phyloP scores from a whole-genome alignment of 169 alveolate species.

The Babesia caballi region DNA sequence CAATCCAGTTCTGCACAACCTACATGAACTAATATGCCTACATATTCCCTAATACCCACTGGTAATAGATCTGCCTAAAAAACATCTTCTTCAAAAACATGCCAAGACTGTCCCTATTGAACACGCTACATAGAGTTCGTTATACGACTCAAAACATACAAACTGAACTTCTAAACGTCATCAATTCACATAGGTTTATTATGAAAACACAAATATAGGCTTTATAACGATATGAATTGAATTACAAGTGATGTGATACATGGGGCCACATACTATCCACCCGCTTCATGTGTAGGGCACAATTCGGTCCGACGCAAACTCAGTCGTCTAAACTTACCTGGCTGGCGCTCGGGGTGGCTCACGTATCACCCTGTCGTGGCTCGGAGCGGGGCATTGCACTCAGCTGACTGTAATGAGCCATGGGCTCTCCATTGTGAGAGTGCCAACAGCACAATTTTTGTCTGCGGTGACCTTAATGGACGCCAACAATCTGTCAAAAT shows the following conservation, averaged over 20 bases:
- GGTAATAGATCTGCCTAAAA: too few species aligned
- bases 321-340: slow-evolving; percentile 87
- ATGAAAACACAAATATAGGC: too few species aligned
- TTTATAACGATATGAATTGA: too few species aligned
- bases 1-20: too few species aligned
- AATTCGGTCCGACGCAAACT: neutral
- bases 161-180: too few species aligned
- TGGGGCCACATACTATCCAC: slow-evolving; percentile 1
- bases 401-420: slow-evolving; percentile 94
- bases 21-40: too few species aligned
- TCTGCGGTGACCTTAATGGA: slow-evolving; percentile 83
- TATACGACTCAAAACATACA: too few species aligned
- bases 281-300: slow-evolving; percentile 9
- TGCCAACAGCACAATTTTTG: slow-evolving; percentile 94
- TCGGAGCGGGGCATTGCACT: slow-evolving; percentile 96
- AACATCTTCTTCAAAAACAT: too few species aligned
- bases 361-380: slow-evolving; percentile 93
- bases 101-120: too few species aligned
- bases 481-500: slow-evolving; percentile 58
- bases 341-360: slow-evolving; percentile 98
- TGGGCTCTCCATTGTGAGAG: slow-evolving; percentile 90
- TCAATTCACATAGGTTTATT: too few species aligned
- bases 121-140: too few species aligned
- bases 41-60: too few species aligned
- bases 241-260: neutral